A percentile compares a stretch with the other conserved stretches of the same genome.
Conservation (phyloP, 257 asterid genomes). For the Echites panduratus region DNA sequence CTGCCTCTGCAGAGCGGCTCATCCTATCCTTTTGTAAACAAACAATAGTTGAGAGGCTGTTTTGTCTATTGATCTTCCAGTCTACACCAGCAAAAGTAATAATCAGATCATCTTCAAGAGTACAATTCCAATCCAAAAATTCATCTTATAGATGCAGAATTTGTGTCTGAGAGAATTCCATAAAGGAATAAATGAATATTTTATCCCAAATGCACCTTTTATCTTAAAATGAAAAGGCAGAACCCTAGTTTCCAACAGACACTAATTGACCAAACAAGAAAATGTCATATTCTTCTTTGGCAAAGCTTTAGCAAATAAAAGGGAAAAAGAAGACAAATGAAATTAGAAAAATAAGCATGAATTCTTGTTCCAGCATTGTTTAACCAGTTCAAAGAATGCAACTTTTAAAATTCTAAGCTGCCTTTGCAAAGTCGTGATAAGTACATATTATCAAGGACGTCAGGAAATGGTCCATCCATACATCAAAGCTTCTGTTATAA, state of each 20-base stretch:
- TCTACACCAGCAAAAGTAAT: background rate
- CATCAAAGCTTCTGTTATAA: too few species aligned
- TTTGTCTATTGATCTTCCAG: background rate
- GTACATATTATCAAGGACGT: background rate
- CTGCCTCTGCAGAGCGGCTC: slow-evolving; percentile 15
- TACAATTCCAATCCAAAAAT: background rate
- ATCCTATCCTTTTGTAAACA: slow-evolving; percentile 5
- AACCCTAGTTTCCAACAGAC: background rate
- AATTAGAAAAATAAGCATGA: background rate
- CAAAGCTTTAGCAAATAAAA: background rate
- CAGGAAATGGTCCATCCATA: background rate
- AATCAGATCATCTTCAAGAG: background rate
- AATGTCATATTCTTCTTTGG: background rate
- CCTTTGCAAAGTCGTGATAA: background rate
- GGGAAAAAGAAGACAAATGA: too few species aligned
- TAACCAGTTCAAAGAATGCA: background rate
- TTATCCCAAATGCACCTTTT: background rate
- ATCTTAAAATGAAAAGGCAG: background rate
- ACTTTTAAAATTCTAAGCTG: background rate
- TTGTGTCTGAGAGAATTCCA: background rate
- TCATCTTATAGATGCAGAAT: background rate
- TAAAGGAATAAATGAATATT: background rate
- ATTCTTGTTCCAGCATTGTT: background rate
- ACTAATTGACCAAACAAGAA: background rate
- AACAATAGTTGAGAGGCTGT: background rate